Evolutionary conservation across 2,329 filamentous ascomycete species (phyloP).

Genomic region (Colletotrichum agaves): DNA sequence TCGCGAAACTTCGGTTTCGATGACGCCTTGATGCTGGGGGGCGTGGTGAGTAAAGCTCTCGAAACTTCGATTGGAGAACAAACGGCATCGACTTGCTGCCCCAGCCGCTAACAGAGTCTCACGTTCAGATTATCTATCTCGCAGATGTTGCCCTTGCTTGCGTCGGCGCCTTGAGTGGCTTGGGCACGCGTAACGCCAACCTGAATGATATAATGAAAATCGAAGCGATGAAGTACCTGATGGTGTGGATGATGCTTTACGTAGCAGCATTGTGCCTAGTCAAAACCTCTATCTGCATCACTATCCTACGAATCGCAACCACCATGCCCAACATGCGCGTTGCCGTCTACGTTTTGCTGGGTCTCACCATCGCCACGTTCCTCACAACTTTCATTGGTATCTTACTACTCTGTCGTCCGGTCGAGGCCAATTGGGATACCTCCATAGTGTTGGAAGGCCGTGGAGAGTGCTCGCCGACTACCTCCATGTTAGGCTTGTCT

Average conservation of each 20-base stretch:
- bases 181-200: slow-evolving; percentile 39
- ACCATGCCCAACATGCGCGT: slow-evolving; percentile 39
- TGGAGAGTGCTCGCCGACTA: slow-evolving; percentile 35
- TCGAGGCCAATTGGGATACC: slow-evolving; percentile 40
- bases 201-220: slow-evolving; percentile 37
- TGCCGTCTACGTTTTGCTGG: slow-evolving; percentile 38
- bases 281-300: slow-evolving; percentile 49
- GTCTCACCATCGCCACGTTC: slow-evolving; percentile 41
- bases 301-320: slow-evolving; percentile 47
- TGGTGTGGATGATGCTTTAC: slow-evolving; percentile 44
- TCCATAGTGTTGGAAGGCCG: slow-evolving; percentile 43
- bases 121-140: slow-evolving; percentile 26
- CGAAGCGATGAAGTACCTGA: slow-evolving; percentile 41
- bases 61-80: neutral
- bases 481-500: slow-evolving; percentile 40
- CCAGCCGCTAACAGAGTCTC: neutral
- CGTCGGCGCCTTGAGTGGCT: slow-evolving; percentile 37
- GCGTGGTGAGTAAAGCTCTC: slow-evolving; percentile 24
- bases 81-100: too few relatives aligned
- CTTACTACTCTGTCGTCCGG: slow-evolving; percentile 40
- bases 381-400: slow-evolving; percentile 46
- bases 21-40: slow-evolving; percentile 38
- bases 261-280: slow-evolving; percentile 39
- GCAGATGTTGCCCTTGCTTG: slow-evolving; percentile 40
- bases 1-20: slow-evolving; percentile 30